Evolutionary conservation across 306 rosid genomes (phyloP).

Genomic region (Fragaria iinumae): DNA sequence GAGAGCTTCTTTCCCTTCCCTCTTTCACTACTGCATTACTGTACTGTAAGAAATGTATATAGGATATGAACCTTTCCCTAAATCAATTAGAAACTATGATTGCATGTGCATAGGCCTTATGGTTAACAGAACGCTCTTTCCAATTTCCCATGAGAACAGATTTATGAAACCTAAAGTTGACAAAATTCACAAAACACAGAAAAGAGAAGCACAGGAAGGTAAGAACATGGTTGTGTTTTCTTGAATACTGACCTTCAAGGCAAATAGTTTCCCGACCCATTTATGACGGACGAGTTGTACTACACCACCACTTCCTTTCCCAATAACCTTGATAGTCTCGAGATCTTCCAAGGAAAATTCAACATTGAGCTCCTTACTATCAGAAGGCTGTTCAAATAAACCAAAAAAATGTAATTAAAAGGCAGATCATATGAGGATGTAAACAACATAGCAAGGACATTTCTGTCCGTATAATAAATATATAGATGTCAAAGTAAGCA

Average conservation of each 20-base stretch:
- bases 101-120: not conserved
- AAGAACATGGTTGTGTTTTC: not conserved
- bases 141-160: not conserved
- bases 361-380: slow-evolving; percentile 64
- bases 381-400: slow-evolving; percentile 59
- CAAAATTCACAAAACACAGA: slow-evolving; percentile 3
- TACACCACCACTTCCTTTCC: slow-evolving; percentile 96
- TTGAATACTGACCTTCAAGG: slow-evolving; percentile 69
- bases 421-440: not conserved
- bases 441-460: not conserved
- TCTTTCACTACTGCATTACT: not conserved
- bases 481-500: not conserved
- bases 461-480: not conserved
- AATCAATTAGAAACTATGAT: not conserved
- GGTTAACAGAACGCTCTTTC: not conserved
- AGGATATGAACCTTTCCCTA: not conserved
- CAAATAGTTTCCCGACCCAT: slow-evolving; percentile 85
- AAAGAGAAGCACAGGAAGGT: slow-evolving; percentile 21
- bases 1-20: not conserved
- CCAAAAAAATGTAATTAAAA: not conserved
- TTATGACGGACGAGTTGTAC: slow-evolving; percentile 98
- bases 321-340: slow-evolving; percentile 87
- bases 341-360: slow-evolving; percentile 83
- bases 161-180: not conserved
- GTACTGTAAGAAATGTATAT: not conserved